Conservation (phyloP, 2,329 filamentous ascomycete species). For the Cladobotryum mycophilum region DNA sequence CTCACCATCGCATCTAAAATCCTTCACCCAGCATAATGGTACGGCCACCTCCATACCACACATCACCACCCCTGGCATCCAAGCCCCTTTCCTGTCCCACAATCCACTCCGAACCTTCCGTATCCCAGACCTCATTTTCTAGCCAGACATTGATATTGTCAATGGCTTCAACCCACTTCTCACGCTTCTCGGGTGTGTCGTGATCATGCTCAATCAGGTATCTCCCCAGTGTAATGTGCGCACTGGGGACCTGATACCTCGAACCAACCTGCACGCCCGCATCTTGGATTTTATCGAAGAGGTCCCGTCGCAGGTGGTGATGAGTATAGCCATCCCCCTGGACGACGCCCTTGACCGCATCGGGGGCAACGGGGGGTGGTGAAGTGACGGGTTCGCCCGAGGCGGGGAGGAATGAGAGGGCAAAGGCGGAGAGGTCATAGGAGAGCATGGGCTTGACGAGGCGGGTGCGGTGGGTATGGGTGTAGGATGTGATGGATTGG, state of each 20-base stretch:
- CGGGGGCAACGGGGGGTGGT: conserved; percentile 34
- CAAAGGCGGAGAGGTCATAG: conserved; percentile 79
- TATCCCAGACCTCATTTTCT: conserved; percentile 62
- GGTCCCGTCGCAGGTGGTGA: conserved; percentile 78
- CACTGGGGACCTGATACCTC: conserved; percentile 81
- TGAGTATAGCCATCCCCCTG: conserved; percentile 70
- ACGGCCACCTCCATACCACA: conserved; percentile 86
- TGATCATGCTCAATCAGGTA: conserved; percentile 67
- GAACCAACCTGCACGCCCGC: conserved; percentile 66
- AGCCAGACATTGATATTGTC: conserved; percentile 75
- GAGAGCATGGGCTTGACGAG: conserved; percentile 78
- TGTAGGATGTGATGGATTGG: conserved; percentile 57
- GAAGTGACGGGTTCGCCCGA: conserved; percentile 48
- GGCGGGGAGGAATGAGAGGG: conserved; percentile 80
- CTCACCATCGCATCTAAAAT: conserved; percentile 35
- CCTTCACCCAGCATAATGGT: conserved; percentile 59
- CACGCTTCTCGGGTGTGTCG: conserved; percentile 50
- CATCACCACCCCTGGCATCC: conserved; percentile 63
- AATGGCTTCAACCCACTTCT: conserved; percentile 60
- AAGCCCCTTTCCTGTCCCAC: conserved; percentile 82
- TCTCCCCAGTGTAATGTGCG: conserved; percentile 80
- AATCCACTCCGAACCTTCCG: conserved; percentile 48
- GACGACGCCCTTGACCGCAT: conserved; percentile 24
- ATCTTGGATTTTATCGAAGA: conserved; percentile 56
- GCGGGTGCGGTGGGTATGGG: conserved; percentile 60